These are phyloP conservation scores for Talaromyces verruculosus DNA, from an alignment of 2,329 filamentous ascomycete genomes.

Conservation along the genomic window DNA sequence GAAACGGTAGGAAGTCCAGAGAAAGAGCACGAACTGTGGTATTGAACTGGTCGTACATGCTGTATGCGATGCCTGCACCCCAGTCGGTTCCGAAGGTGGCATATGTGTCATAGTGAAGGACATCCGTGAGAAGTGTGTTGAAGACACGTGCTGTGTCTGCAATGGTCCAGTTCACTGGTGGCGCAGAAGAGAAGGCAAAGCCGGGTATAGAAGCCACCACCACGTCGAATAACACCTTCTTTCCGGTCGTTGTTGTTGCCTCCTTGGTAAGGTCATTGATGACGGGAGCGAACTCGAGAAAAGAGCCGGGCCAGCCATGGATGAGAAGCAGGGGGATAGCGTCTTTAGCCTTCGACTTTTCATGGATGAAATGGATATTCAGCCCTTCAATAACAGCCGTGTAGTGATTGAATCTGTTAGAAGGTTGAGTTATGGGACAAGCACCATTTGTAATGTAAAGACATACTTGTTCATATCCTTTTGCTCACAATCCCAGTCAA, in stretches of 20 bases:
- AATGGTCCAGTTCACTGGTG: conserved; percentile 29
- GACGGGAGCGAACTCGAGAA: conserved; percentile 35
- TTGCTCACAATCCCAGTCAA: conserved; percentile 1
- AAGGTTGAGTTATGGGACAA: neutral
- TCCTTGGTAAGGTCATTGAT: conserved; percentile 31
- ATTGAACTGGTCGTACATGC: neutral
- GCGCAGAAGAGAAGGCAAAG: conserved; percentile 33
- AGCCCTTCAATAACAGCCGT: conserved; percentile 3
- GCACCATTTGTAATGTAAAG: neutral
- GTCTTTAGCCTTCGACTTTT: conserved; percentile 49
- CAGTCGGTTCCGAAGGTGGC: conserved; percentile 34
- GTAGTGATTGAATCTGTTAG: neutral
- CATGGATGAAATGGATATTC: conserved; percentile 49
- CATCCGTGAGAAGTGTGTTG: conserved; percentile 32
- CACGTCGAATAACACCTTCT: conserved; percentile 32
- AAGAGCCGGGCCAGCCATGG: conserved; percentile 42
- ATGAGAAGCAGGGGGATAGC: conserved; percentile 51
- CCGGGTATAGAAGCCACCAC: conserved; percentile 36
- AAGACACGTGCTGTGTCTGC: conserved; percentile 31
- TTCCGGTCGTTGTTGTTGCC: conserved; percentile 25
- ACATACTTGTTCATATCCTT: neutral
- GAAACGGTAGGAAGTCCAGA: neutral
- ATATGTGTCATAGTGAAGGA: conserved; percentile 35
- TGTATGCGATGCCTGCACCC: neutral
- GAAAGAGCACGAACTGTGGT: neutral